Evolutionary conservation across 768 basidiomycete species (phyloP).

Genomic region (Boletus tomentosulus): DNA sequence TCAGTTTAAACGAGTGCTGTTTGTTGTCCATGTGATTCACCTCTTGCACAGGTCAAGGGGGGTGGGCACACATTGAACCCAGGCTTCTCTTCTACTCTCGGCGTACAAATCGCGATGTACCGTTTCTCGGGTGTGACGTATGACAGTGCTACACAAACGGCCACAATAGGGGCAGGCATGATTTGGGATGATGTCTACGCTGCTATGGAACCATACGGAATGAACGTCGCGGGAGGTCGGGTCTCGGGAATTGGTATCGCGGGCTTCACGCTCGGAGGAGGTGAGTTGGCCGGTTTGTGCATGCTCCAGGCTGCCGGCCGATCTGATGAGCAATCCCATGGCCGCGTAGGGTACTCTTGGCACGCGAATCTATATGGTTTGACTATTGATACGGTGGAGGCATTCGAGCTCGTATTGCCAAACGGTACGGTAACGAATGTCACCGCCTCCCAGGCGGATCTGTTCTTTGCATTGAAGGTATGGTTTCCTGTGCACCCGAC

Average conservation of each 20-base stretch:
- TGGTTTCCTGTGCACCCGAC: slow-evolving; percentile 4
- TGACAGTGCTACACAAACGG: slow-evolving; percentile 37
- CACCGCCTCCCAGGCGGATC: slow-evolving; percentile 34
- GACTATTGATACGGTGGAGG: slow-evolving; percentile 49
- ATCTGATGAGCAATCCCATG: neutral
- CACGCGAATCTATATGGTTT: slow-evolving; percentile 58
- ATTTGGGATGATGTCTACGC: slow-evolving; percentile 67
- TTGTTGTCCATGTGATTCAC: slow-evolving; percentile 1
- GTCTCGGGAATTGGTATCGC: slow-evolving; percentile 57
- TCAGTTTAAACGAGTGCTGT: slow-evolving; percentile 21
- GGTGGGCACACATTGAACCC: slow-evolving; percentile 55
- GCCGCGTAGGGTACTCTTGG: slow-evolving; percentile 55
- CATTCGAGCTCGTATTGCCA: slow-evolving; percentile 58
- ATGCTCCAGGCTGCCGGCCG: neutral
- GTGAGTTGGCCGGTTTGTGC: slow-evolving; percentile 20
- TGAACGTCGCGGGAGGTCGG: slow-evolving; percentile 57
- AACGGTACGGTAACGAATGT: slow-evolving; percentile 42
- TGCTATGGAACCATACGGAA: slow-evolving; percentile 43
- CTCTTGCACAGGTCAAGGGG: slow-evolving; percentile 48
- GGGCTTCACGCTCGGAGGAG: slow-evolving; percentile 60
- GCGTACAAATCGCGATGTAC: slow-evolving; percentile 55
- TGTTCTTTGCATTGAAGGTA: slow-evolving; percentile 46
- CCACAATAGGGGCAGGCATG: slow-evolving; percentile 37
- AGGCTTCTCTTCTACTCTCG: slow-evolving; percentile 56
- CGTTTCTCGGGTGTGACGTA: slow-evolving; percentile 46